Evolutionary conservation across 805 yeast species (phyloP).

Genomic region (Yamadazyma paraphyllophila): DNA sequence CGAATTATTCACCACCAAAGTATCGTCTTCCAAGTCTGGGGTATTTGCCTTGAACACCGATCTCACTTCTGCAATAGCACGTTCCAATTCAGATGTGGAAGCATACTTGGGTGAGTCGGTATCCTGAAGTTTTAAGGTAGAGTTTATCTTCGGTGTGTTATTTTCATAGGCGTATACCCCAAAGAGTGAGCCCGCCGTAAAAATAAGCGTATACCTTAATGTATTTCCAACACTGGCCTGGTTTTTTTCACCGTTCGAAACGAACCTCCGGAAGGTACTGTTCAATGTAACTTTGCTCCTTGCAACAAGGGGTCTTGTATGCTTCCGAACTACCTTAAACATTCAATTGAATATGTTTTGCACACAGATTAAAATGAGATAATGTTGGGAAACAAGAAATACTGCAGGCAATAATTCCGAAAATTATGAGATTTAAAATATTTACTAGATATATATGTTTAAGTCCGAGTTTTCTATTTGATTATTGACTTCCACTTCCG

Average conservation of each 20-base stretch:
- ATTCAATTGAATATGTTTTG: too few relatives aligned
- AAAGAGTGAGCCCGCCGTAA: slow-evolving; percentile 4
- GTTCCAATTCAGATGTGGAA: slow-evolving; percentile 16
- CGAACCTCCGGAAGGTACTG: too few relatives aligned
- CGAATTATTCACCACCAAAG: slow-evolving; percentile 19
- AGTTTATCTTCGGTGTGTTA: not conserved
- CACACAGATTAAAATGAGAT: too few relatives aligned
- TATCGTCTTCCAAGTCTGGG: slow-evolving; percentile 18
- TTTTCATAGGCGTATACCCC: slow-evolving; percentile 3
- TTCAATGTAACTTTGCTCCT: too few relatives aligned
- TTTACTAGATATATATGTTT: not conserved
- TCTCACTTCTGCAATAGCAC: slow-evolving; percentile 24
- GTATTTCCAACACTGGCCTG: not conserved
- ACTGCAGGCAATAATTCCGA: not conserved
- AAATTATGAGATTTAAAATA: not conserved
- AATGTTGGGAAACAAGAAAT: too few relatives aligned
- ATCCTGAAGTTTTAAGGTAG: slow-evolving; percentile 18
- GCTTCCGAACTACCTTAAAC: too few relatives aligned
- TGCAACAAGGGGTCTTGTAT: too few relatives aligned
- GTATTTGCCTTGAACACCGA: slow-evolving; percentile 12
- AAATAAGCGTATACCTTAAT: not conserved
- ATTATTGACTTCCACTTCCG: not conserved
- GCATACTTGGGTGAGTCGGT: slow-evolving; percentile 24
- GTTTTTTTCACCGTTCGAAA: not conserved
- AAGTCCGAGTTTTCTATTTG: not conserved